Conservation (phyloP, 768 basidiomycete genomes). For the Rhodotorula diobovata region DNA sequence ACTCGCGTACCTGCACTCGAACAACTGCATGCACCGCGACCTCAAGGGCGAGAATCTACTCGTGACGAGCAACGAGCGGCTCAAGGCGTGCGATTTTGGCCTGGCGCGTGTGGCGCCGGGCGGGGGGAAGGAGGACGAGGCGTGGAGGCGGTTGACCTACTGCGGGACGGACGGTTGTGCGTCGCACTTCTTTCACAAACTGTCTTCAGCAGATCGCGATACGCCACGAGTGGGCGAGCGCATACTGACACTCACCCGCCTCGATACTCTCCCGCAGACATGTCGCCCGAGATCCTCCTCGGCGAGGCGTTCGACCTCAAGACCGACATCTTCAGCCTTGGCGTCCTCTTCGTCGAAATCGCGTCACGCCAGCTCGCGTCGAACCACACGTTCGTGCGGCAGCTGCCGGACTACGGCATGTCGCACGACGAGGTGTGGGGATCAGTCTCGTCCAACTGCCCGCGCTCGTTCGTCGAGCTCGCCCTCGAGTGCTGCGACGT, state of each 20-base stretch:
- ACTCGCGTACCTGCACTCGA: constrained; percentile 93
- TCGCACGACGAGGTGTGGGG: constrained; percentile 67
- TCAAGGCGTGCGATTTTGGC: constrained; percentile 99
- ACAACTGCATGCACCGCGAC: constrained; percentile 66
- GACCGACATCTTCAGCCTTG: constrained; percentile 57
- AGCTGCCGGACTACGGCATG: constrained; percentile 71
- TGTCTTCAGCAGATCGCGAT: no score
- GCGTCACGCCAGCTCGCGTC: constrained; percentile 78
- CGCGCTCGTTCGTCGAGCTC: constrained; percentile 68
- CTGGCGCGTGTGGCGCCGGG: constrained; percentile 81
- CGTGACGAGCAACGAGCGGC: constrained; percentile 85
- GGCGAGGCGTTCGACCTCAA: constrained; percentile 88
- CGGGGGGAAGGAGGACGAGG: constrained; percentile 78
- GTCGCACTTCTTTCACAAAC: background rate
- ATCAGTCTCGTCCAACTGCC: constrained; percentile 69
- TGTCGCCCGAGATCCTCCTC: constrained; percentile 91
- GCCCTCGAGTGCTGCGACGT: constrained; percentile 69
- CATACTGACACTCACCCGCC: background rate
- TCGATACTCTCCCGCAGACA: constrained; percentile 44
- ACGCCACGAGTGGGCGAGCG: no score
- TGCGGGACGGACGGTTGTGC: constrained; percentile 33
- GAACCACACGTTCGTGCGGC: constrained; percentile 59
- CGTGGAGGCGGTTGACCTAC: constrained; percentile 44
- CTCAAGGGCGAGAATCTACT: constrained; percentile 96
- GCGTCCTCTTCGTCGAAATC: constrained; percentile 90